Evolutionary conservation across 345 rosid species (phyloP).

Genomic region (Hibiscus trionum): DNA sequence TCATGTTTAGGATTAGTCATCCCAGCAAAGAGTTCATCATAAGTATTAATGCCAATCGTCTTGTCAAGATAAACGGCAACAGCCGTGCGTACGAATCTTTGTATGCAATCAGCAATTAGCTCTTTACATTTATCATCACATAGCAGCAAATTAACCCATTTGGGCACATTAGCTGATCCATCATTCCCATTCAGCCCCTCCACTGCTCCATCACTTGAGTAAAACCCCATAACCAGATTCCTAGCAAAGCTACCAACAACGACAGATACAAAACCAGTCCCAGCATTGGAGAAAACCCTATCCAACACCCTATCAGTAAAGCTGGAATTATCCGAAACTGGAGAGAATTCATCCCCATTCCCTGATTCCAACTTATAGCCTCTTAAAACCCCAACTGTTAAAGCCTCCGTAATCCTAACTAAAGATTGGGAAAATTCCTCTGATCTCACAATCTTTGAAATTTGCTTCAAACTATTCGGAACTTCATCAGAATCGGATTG

Average conservation of each 20-base stretch:
- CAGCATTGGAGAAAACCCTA: neutral
- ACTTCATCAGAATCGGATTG: neutral
- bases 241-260: neutral
- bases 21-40: neutral
- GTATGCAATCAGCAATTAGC: neutral
- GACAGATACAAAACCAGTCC: neutral
- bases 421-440: neutral
- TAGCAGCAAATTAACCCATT: neutral
- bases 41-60: neutral
- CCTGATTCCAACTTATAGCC: neutral
- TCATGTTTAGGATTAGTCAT: neutral
- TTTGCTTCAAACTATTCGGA: neutral
- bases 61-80: neutral
- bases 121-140: neutral
- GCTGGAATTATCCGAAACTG: neutral
- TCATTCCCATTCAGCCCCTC: neutral
- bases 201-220: neutral
- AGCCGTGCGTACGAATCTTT: neutral
- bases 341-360: neutral
- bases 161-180: neutral
- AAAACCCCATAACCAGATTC: neutral
- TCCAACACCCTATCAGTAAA: neutral
- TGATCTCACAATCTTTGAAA: neutral
- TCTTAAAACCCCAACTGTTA: neutral
- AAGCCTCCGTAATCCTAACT: neutral